These are phyloP conservation scores for Phragmites australis DNA, from an alignment of 176 grass and related monocot species.

Conservation along the genomic window DNA sequence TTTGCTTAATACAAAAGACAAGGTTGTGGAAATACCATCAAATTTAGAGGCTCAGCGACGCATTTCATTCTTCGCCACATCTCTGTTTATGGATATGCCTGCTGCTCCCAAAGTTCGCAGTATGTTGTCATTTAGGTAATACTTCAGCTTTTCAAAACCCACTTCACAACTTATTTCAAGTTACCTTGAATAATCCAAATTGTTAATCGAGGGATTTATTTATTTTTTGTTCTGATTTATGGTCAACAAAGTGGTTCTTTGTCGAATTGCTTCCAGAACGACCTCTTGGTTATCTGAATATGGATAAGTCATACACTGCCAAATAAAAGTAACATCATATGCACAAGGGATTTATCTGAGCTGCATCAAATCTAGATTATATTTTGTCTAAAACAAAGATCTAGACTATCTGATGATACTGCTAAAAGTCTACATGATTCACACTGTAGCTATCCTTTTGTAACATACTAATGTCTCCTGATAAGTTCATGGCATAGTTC, in stretches of 20 bases:
- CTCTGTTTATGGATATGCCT: slow-evolving; percentile 97
- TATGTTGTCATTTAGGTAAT: slow-evolving; percentile 97
- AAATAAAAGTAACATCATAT: slow-evolving; percentile 4
- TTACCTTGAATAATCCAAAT: slow-evolving; percentile 1
- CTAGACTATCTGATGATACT: neutral
- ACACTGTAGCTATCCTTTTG: neutral
- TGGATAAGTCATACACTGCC: neutral
- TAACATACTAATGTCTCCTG: neutral
- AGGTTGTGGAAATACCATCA: slow-evolving; percentile 68
- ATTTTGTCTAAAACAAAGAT: too few relatives aligned
- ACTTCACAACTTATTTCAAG: slow-evolving; percentile 1
- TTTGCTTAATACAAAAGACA: slow-evolving; percentile 86
- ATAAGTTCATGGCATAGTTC: neutral
- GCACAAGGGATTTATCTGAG: neutral
- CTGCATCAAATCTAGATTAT: too few relatives aligned
- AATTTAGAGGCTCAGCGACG: slow-evolving; percentile 81
- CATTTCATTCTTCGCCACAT: slow-evolving; percentile 92
- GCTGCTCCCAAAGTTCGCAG: slow-evolving; percentile 77
- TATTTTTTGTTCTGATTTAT: slow-evolving; percentile 1
- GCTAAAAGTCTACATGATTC: neutral
- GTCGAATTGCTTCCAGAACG: neutral
- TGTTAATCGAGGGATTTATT: neutral
- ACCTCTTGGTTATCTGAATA: neutral
- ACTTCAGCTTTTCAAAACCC: neutral
- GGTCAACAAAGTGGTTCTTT: neutral